Base-by-base conservation (phyloP, 345 rosid species). In the Populus alba region DNA sequence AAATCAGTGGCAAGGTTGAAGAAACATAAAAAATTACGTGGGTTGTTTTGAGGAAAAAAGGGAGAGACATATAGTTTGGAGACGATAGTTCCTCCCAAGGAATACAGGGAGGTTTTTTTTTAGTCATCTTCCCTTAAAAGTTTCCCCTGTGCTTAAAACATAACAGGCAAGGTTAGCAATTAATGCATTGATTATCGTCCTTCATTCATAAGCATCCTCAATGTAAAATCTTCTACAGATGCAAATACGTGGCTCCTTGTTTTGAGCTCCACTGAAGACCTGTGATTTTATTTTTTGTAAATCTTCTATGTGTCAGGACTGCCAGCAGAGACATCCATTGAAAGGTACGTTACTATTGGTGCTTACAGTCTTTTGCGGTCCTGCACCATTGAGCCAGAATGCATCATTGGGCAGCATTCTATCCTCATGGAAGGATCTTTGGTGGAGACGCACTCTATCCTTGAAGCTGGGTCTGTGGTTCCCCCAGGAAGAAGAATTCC, bases 401-500 rank as follows among this genome's bases (percentile, higher is more conserved):
- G 98, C 89, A 90, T 94, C 55, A 90, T 96, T 8, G 99, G 99
- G 37, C 99, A 96, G 86, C 97, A 90, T 80, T 96, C 99, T 2
- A 92, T 92, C 83, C 95, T 96, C 38, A 94, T 94, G 97, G 99
- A 96, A 90, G 98, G 99, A 77, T 96, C 99, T 20, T 81, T 96
- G 80, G 91, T 96, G 20, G 99, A 96, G 87, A 91, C 95, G 2
- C 95, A 88, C 72, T 86, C 99, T 29, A 96, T 96, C 68, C 86
- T 96, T 7, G 99, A 96, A 88, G 99, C 98, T 4, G 99, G 97
- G 43, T 92, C 99, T 3, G 95, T 96, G 66, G 86, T 96, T 73
- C 98, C 97, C 31, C 99, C 99, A 53, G 98, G 98, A 45, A 90
- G 99, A 82, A 88, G 97, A 87, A 92, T 96, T 72, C 99, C 98